A percentile compares a stretch with the other conserved stretches of the same genome.
phyloP scores from a whole-genome alignment of 257 asterid genomes.

The Plantago ovata region DNA sequence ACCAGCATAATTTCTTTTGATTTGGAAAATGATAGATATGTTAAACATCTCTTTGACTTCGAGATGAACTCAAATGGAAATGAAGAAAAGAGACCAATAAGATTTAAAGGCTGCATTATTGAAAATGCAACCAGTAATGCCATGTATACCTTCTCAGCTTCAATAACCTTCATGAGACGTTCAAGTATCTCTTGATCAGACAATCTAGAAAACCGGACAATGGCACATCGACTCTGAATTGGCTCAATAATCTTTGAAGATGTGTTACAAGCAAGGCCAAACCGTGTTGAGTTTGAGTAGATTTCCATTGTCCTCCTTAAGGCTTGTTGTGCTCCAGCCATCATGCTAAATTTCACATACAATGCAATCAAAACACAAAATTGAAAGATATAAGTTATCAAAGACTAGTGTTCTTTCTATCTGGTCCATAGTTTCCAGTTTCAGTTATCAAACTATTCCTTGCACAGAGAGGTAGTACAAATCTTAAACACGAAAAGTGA shows the following conservation, averaged over 20 bases:
- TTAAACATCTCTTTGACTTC: no score
- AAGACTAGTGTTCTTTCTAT: no score
- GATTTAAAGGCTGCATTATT: not conserved
- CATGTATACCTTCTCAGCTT: slow-evolving; percentile 73
- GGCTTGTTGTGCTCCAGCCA: slow-evolving; percentile 98
- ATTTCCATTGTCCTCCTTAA: slow-evolving; percentile 99
- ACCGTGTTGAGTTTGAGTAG: slow-evolving; percentile 89
- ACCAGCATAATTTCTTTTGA: no score
- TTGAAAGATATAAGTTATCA: slow-evolving; percentile 10
- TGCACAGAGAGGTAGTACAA: no score
- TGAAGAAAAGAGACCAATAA: not conserved
- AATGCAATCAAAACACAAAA: slow-evolving; percentile 10
- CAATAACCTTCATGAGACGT: slow-evolving; percentile 88
- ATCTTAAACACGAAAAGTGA: slow-evolving; percentile 8
- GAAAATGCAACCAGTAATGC: not conserved
- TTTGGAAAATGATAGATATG: no score
- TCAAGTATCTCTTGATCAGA: slow-evolving; percentile 97
- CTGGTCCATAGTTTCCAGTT: no score
- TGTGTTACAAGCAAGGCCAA: slow-evolving; percentile 95
- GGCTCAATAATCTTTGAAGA: slow-evolving; percentile 94
- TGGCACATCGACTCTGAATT: slow-evolving; percentile 95
- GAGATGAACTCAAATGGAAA: not conserved
- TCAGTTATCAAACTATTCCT: no score
- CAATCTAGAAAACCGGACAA: slow-evolving; percentile 84
- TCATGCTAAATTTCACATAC: slow-evolving; percentile 61